Evolutionary conservation across 257 asterid species (phyloP).

Genomic region (Leptodermis oblonga): DNA sequence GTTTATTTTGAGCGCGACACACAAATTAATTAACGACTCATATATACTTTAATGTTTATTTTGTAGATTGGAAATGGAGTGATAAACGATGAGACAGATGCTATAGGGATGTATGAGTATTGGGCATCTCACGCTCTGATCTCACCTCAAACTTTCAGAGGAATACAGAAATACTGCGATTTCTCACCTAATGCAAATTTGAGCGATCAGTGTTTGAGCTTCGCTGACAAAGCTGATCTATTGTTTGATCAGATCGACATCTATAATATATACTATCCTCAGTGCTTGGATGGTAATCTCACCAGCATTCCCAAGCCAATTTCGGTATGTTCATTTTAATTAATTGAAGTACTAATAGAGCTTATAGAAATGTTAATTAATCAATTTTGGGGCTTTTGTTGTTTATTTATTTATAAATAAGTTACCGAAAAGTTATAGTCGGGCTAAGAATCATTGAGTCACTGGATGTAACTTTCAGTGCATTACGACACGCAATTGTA

Average conservation of each 20-base stretch:
- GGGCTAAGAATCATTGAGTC: too few relatives aligned
- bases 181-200: slow-evolving; percentile 29
- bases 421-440: too few relatives aligned
- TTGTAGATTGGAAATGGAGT: slow-evolving; percentile 80
- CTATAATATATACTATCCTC: slow-evolving; percentile 63
- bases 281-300: slow-evolving; percentile 38
- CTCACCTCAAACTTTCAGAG: slow-evolving; percentile 34
- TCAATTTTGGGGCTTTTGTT: too few relatives aligned
- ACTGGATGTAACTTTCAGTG: too few relatives aligned
- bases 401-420: neutral
- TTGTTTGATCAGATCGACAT: slow-evolving; percentile 28
- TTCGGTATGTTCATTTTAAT: slow-evolving; percentile 28
- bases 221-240: slow-evolving; percentile 17
- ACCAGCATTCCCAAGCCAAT: slow-evolving; percentile 46
- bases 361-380: neutral
- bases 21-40: too few relatives aligned
- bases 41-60: neutral
- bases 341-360: too few relatives aligned
- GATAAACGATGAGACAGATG: slow-evolving; percentile 62
- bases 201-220: slow-evolving; percentile 22
- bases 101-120: slow-evolving; percentile 58
- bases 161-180: slow-evolving; percentile 40
- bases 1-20: too few relatives aligned
- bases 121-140: slow-evolving; percentile 64
- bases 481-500: too few relatives aligned